phyloP scores from a whole-genome alignment of 768 basidiomycete species.

The Lanmaoa pseudosensibilis region DNA sequence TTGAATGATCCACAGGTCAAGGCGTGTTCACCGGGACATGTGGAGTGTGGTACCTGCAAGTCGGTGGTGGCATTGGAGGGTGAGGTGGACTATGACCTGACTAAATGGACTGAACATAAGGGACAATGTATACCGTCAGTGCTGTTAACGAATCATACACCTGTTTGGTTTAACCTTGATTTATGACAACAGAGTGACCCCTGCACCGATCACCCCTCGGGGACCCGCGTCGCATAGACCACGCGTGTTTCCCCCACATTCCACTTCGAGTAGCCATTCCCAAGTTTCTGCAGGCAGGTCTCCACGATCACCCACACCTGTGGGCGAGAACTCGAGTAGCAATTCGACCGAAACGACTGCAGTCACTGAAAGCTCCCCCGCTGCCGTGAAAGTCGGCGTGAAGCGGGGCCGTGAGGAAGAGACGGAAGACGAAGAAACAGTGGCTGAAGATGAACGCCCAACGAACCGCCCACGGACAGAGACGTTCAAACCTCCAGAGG shows the following conservation, averaged over 20 bases:
- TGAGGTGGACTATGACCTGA: conserved; percentile 57
- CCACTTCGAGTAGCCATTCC: conserved; percentile 19
- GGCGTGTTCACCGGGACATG: conserved; percentile 42
- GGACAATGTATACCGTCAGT: conserved; percentile 44
- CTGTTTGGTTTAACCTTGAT: background rate
- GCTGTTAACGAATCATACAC: background rate
- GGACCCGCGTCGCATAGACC: conserved; percentile 13
- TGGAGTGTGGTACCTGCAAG: conserved; percentile 56
- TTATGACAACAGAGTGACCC: conserved; percentile 13
- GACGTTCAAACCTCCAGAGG: conserved; percentile 42
- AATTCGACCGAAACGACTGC: conserved; percentile 41
- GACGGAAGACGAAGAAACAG: conserved; percentile 30
- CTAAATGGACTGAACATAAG: conserved; percentile 67
- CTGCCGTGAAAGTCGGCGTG: conserved; percentile 28
- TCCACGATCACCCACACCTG: conserved; percentile 14
- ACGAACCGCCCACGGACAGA: conserved; percentile 54
- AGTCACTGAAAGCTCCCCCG: conserved; percentile 28
- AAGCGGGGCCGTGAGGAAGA: conserved; percentile 56
- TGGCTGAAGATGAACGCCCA: conserved; percentile 42
- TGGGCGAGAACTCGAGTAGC: conserved; percentile 21
- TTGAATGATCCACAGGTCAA: conserved; percentile 66
- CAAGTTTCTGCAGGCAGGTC: conserved; percentile 13
- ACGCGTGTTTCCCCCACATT: conserved; percentile 17
- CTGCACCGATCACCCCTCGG: conserved; percentile 24
- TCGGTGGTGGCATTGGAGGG: conserved; percentile 44